phyloP scores from a whole-genome alignment of 805 yeast species.

The Pichia scutulata region DNA sequence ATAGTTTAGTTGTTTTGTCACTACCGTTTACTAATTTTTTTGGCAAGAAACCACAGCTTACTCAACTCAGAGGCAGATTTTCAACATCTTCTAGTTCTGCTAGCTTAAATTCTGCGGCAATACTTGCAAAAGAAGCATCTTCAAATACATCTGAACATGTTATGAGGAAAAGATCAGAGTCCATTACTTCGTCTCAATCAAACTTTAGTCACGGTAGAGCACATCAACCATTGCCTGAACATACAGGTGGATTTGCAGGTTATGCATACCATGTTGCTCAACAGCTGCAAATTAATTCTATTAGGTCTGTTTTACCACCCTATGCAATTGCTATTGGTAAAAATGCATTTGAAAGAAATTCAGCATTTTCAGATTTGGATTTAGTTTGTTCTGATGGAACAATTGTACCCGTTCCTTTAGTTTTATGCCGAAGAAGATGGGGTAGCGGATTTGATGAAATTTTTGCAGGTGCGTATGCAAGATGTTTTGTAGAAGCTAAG shows the following conservation, averaged over 20 bases:
- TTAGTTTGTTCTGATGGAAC: constrained; percentile 65
- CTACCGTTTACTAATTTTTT: constrained; percentile 46
- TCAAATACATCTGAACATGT: background rate
- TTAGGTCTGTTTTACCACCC: constrained; percentile 65
- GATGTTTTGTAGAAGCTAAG: constrained; percentile 35
- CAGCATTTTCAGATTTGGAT: constrained; percentile 62
- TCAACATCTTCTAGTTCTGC: background rate
- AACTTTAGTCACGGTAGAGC: background rate
- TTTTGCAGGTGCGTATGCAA: constrained; percentile 55
- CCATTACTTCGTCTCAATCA: constrained; percentile 1
- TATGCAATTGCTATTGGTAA: constrained; percentile 73
- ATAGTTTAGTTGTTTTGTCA: constrained; percentile 40
- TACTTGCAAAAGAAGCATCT: background rate
- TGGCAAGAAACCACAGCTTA: constrained; percentile 11
- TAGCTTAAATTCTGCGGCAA: background rate
- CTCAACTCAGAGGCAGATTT: background rate
- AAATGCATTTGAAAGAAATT: constrained; percentile 62
- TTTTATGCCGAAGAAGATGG: constrained; percentile 66
- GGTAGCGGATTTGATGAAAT: constrained; percentile 61
- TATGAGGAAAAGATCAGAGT: background rate
- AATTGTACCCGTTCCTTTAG: constrained; percentile 53
- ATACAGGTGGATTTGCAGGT: constrained; percentile 45
- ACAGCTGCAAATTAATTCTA: constrained; percentile 54
- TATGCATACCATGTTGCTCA: constrained; percentile 75
- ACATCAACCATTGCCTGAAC: background rate